Conservation (phyloP, 2,329 filamentous ascomycete species). For the Aspergillus sp. region DNA sequence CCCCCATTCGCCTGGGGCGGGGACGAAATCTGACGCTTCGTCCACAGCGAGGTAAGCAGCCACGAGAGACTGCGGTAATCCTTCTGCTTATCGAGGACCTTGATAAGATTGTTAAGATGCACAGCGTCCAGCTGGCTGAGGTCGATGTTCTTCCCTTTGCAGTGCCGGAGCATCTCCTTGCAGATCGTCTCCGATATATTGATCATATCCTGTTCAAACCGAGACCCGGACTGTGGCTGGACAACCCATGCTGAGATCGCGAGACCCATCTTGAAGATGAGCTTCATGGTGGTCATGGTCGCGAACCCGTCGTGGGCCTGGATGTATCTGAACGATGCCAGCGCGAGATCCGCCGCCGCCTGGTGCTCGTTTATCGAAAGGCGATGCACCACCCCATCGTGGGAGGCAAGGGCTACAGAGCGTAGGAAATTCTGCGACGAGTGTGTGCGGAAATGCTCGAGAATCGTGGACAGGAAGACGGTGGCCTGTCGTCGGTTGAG, state of each 20-base stretch:
- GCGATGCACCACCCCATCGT: slow-evolving; percentile 29
- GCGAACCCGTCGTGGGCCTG: slow-evolving; percentile 31
- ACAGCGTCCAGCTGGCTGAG: slow-evolving; percentile 42
- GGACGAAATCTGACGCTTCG: slow-evolving; percentile 37
- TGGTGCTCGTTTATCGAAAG: slow-evolving; percentile 30
- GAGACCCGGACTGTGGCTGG: slow-evolving; percentile 27
- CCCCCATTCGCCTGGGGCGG: slow-evolving; percentile 36
- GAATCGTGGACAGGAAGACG: slow-evolving; percentile 31
- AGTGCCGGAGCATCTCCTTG: slow-evolving; percentile 40
- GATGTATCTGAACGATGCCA: slow-evolving; percentile 35
- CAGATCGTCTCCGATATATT: slow-evolving; percentile 43
- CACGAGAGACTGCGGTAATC: slow-evolving; percentile 46
- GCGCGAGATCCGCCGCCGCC: slow-evolving; percentile 32
- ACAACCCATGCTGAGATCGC: slow-evolving; percentile 35
- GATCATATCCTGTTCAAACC: slow-evolving; percentile 37
- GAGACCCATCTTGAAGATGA: slow-evolving; percentile 36
- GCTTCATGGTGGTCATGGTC: slow-evolving; percentile 31
- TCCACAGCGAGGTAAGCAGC: slow-evolving; percentile 47
- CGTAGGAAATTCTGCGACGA: slow-evolving; percentile 35
- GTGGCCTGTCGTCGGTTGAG: slow-evolving; percentile 24
- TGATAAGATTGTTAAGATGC: slow-evolving; percentile 45
- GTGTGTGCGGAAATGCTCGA: slow-evolving; percentile 36
- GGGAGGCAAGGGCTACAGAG: slow-evolving; percentile 37
- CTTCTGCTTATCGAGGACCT: slow-evolving; percentile 45
- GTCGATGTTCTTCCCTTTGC: slow-evolving; percentile 44